phyloP scores from a whole-genome alignment of 2,329 filamentous ascomycete species.

The Arthrobotrys megalospora region DNA sequence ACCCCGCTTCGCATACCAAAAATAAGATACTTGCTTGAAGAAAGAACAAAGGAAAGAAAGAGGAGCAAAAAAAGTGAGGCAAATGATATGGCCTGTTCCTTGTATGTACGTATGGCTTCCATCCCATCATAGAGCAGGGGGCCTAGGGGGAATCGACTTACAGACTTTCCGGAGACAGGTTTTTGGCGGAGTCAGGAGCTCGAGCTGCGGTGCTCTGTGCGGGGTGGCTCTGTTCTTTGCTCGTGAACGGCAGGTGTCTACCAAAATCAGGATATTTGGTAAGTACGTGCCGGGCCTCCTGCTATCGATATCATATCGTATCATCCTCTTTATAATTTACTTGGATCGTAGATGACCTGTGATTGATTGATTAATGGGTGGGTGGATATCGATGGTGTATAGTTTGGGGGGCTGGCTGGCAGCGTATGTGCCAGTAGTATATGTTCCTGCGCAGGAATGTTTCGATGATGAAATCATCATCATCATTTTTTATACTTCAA shows the following conservation, averaged over 20 bases:
- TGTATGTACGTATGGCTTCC: slow-evolving; percentile 10
- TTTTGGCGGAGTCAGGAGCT: slow-evolving; percentile 13
- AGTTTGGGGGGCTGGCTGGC: neutral
- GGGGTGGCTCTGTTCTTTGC: neutral
- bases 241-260: slow-evolving; percentile 39
- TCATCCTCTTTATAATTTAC: no score
- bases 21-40: slow-evolving; percentile 8
- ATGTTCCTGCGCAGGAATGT: slow-evolving; percentile 19
- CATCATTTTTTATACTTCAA: neutral
- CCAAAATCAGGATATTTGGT: slow-evolving; percentile 15
- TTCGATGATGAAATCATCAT: slow-evolving; percentile 42
- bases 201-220: neutral
- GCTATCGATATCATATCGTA: no score
- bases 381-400: no score
- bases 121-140: slow-evolving; percentile 17
- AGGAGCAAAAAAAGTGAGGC: slow-evolving; percentile 16
- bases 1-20: slow-evolving; percentile 51
- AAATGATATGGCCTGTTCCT: slow-evolving; percentile 12
- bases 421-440: neutral
- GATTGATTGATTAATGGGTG: no score
- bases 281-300: neutral
- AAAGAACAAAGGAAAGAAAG: neutral
- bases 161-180: slow-evolving; percentile 16
- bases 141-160: no score
- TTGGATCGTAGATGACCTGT: no score